phyloP scores from a whole-genome alignment of 2,329 filamentous ascomycete species.

The Ceratocystis colombiana region DNA sequence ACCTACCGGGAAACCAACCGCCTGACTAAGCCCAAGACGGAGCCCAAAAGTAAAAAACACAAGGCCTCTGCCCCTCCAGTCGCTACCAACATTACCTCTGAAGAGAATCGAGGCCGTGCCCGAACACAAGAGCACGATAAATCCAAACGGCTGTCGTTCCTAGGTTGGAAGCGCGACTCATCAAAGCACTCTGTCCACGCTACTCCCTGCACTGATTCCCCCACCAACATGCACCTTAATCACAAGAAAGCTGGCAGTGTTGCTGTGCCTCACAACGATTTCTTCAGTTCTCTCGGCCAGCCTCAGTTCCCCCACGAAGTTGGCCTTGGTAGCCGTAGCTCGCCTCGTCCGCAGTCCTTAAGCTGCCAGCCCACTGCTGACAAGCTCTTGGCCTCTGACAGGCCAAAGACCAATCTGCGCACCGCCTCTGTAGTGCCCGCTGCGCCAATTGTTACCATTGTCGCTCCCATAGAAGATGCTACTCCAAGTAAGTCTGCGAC shows the following conservation, averaged over 20 bases:
- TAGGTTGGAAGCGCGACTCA: constrained; percentile 22
- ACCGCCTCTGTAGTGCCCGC: constrained; percentile 11
- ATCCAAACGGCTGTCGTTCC: constrained; percentile 22
- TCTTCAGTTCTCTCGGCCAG: constrained; percentile 1
- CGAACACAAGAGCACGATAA: constrained; percentile 19
- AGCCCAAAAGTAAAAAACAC: constrained; percentile 16
- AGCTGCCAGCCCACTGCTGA: neutral
- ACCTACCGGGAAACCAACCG: constrained; percentile 17
- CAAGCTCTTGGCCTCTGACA: neutral
- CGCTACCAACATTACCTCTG: constrained; percentile 21
- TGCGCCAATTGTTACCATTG: constrained; percentile 20
- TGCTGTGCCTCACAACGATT: constrained; percentile 11
- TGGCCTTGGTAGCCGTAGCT: neutral
- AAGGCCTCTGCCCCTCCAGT: constrained; percentile 15
- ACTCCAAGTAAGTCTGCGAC: neutral
- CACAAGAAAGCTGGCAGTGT: neutral
- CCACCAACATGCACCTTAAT: neutral
- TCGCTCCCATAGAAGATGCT: constrained; percentile 5
- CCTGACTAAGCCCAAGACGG: constrained; percentile 10
- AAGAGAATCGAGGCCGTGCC: constrained; percentile 18
- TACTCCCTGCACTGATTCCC: neutral
- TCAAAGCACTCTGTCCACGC: constrained; percentile 15
- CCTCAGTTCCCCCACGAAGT: constrained; percentile 7
- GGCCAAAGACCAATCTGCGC: neutral
- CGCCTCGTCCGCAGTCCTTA: constrained; percentile 6